Evolutionary conservation across 306 rosid genomes (phyloP).

Genomic region (Vigna hirtella): DNA sequence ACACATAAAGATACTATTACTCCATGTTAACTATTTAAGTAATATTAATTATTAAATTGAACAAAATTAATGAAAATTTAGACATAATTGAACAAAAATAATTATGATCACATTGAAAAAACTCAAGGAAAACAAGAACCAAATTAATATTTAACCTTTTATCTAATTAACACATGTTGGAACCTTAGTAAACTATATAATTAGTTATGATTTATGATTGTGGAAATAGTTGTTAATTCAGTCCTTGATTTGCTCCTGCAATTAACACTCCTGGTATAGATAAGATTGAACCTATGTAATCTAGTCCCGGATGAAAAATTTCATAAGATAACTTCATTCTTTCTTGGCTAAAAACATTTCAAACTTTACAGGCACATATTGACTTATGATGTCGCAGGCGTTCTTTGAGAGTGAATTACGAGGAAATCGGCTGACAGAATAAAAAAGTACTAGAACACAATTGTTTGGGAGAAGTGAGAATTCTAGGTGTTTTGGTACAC

Average conservation of each 20-base stretch:
- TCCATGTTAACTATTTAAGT: too few relatives aligned
- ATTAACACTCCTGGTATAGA: not conserved
- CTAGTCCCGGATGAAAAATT: not conserved
- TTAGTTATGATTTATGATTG: not conserved
- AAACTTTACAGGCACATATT: not conserved
- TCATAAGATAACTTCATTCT: not conserved
- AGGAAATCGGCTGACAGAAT: too few relatives aligned
- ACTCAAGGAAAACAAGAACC: too few relatives aligned
- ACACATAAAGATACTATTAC: too few relatives aligned
- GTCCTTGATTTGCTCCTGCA: not conserved
- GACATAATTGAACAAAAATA: too few relatives aligned
- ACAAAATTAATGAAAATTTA: too few relatives aligned
- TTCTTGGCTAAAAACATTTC: not conserved
- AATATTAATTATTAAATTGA: too few relatives aligned
- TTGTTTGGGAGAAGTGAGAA: too few relatives aligned
- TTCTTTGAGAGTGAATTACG: not conserved
- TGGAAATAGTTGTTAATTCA: not conserved
- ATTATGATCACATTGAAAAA: too few relatives aligned
- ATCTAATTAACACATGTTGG: not conserved
- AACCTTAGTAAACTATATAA: not conserved
- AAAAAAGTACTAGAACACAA: too few relatives aligned
- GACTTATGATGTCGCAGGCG: not conserved
- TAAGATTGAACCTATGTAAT: not conserved
- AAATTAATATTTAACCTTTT: not conserved
- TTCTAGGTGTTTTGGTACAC: too few relatives aligned